Evolutionary conservation across 805 yeast species (phyloP), one percentile per base, ranked within the genome.

Genomic region (Hanseniaspora clermontiae): DNA sequence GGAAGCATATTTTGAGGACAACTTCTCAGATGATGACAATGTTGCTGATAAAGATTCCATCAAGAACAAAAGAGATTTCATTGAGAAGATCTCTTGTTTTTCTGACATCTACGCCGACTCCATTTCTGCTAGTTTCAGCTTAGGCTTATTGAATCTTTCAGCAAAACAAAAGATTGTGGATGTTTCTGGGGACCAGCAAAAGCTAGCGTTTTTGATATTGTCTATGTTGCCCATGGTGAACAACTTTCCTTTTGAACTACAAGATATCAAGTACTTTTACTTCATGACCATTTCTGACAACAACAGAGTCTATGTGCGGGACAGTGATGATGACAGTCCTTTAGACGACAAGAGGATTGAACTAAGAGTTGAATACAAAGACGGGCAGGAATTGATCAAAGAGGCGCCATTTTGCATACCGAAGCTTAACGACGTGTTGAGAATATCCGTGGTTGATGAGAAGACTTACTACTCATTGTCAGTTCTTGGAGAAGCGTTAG

Each of bases 231-330:
- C 97, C 2, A 19, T 40, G 4, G 58, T 63, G 4, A 67, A 63
- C 47, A 58, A 47, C 52, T 54, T 58, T 3, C 67, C 67, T 2
- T 64, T 84, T 20, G 88, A 86, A 64, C 66, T 91, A 54, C 95
- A 88, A 66, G 96, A 95, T 1, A 70, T 89, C 39, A 74, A 95
- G 43, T 95, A 89, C 66, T 83, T 93, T 60, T 93, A 97, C 97
- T 84, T 89, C 0, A 69, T 93, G 59, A 79, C 95, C 0, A 83
- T 84, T 5, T 89, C 83, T 61, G 84, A 84, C 2, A 72, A 96
- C 58, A 88, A 96, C 65, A 70, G 93, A n/a, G 77, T 86, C 10
- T 31, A 31, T 45, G 48, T 45, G 14, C n/a, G 29, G 15, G 36
- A 45, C n/a, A 37, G 24, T 3, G 37, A 45, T 7, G 12, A 29